These are phyloP conservation scores for Margaritispora aquatica DNA, from an alignment of 495 filamentous ascomycete genomes.

Conservation along the genomic window DNA sequence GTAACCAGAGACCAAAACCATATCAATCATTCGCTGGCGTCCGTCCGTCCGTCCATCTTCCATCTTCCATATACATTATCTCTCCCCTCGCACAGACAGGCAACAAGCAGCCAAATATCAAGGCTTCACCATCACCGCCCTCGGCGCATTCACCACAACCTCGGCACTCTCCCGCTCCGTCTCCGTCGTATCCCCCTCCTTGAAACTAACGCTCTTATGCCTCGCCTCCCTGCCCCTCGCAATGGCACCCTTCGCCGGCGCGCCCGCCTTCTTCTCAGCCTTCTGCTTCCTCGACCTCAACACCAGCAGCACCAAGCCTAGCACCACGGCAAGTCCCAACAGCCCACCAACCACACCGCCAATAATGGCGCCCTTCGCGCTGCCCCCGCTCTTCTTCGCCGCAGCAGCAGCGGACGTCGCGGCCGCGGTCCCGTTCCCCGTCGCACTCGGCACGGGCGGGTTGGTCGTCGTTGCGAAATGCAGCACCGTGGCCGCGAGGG, in stretches of 20 bases:
- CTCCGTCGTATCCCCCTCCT: no score
- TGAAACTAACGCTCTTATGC: neutral
- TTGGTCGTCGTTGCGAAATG: slow-evolving; percentile 25
- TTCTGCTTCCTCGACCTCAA: slow-evolving; percentile 5
- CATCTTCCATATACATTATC: no score
- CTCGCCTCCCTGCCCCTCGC: neutral
- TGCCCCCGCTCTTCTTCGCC: slow-evolving; percentile 20
- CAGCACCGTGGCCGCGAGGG: neutral
- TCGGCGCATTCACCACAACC: no score
- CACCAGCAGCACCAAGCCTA: slow-evolving; percentile 27
- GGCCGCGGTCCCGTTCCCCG: slow-evolving; percentile 2
- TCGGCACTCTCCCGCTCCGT: no score
- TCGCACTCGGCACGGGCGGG: slow-evolving; percentile 39
- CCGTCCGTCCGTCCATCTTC: no score
- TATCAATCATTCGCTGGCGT: no score
- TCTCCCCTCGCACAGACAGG: no score
- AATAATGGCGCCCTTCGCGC: slow-evolving; percentile 37
- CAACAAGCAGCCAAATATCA: no score
- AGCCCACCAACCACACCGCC: slow-evolving; percentile 44
- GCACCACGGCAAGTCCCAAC: slow-evolving; percentile 31
- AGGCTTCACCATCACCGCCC: no score
- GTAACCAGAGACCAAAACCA: no score
- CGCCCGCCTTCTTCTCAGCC: neutral
- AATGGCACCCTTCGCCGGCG: neutral
- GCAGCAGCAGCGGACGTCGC: neutral